Evolutionary conservation across 2,329 filamentous ascomycete species (phyloP), one percentile per base, ranked within the genome.

Genomic region (Fusarium nygamai): DNA sequence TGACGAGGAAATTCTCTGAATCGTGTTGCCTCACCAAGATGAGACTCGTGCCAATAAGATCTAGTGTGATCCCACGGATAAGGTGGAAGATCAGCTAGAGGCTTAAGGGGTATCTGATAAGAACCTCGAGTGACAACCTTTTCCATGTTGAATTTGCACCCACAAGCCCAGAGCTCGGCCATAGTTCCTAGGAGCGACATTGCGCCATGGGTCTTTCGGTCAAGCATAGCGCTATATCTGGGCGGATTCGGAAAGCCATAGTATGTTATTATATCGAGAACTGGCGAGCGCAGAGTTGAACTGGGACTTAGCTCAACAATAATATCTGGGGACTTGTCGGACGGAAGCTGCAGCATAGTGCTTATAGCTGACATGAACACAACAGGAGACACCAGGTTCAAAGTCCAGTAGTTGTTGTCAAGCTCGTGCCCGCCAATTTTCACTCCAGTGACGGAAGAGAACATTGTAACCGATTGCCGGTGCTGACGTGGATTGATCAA

Each of bases 11-110:
- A 84, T 33, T 83, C 79, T 20, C 86, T 82, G 64, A 86, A 84
- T 6, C 87, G 83, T 53, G 84, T 83, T 17, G 84, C 81, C 20
- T 79, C 76, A 27, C 85, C 85, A 6, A 87, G 75, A 46, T 86
- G 84, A 3, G 86, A 86, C 67, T 90, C 88, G 67, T 87, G 84
- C 88, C 88, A 90, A 76, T 89, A 88, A 3, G 77, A 80, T 33
- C 84, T 86, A 33, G 81, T 78, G 66, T 89, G 88, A 36, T 89
- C 88, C 88, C 88, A 90, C 6, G 86, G 83, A 67, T 90, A 90
- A 2, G 83, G 81, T 5, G 88, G 88, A 38, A 90, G 77, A 65
- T 86, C 84, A 3, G 81, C 74, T 7, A 89, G 79, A 27, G 84
- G 83, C 61, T 80, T 80, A n/a, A 76, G 76, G 8, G 43, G 61